Percentiles rank a stretch among this genome's conserved stretches.
Evolutionary conservation across 73 alveolate species (phyloP).

Genomic region (Paramecium biaurelia): DNA sequence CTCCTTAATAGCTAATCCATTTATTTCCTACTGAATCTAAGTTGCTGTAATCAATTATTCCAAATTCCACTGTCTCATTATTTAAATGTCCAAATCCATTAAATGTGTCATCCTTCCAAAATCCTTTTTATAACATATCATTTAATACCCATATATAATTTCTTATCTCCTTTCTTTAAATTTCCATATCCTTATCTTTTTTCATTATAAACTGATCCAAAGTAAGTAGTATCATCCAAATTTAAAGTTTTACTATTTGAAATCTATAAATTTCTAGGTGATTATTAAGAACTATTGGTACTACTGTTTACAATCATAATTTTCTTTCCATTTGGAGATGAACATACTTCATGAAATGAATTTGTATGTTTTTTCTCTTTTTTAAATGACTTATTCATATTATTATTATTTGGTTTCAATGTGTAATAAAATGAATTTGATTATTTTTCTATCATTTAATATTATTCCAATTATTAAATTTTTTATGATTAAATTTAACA

Average conservation of each 20-base stretch:
- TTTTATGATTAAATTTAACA: neutral
- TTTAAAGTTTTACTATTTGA: neutral
- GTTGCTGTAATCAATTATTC: neutral
- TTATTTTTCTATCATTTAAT: neutral
- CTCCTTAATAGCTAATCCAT: constrained; percentile 43
- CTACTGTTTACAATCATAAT: neutral
- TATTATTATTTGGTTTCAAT: neutral
- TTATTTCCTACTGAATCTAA: neutral
- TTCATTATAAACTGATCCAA: constrained; percentile 2
- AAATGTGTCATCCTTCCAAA: neutral
- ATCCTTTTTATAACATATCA: neutral
- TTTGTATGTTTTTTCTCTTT: neutral
- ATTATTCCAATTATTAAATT: neutral
- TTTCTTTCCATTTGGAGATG: neutral
- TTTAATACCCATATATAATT: constrained; percentile 22
- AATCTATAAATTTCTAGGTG: neutral
- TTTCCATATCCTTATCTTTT: constrained; percentile 37
- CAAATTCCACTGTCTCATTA: neutral
- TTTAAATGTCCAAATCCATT: constrained; percentile 31
- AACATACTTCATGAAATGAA: neutral
- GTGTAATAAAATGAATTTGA: neutral
- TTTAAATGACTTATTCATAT: neutral
- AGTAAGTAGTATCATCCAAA: constrained; percentile 14
- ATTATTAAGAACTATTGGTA: neutral
- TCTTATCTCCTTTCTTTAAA: neutral